Base-by-base conservation (phyloP, 306 rosid species). In the Phaseolus lunatus region DNA sequence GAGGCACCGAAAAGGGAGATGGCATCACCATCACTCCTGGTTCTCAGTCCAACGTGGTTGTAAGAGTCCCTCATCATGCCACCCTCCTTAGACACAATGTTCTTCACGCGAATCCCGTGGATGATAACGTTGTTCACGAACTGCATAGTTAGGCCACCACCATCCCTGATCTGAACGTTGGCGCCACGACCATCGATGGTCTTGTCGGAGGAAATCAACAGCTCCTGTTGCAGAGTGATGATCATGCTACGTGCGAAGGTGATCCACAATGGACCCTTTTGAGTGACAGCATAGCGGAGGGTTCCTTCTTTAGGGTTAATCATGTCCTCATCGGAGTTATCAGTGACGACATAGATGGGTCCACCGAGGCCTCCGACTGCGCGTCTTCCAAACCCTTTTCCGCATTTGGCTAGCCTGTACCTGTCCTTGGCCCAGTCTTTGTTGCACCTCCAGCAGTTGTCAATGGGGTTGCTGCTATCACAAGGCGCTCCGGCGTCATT, bases 21-120 rank as follows among this genome's bases (percentile, higher is more conserved):
- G 31, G 82, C 82, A 78, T 78, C 82, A 33, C 82, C 82, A n/a
- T 78, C 82, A n/a, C 82, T 78, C 15, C 33, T 70, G 1, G 82
- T 78, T 48, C 82, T 70, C 0, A 2, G 0, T 31, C 77, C 77
- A 23, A 9, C 2, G 16, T 78, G 82, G 13, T 78, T 5, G 53
- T 3, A 48, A 9, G 82, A 47, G 12, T 78, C 77, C 9, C 65
- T 59, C 0, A 78, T 58, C 64, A 70, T 5, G 18, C 65, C 82
- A 22, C 82, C 82, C 0, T 15, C 9, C 59, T 70, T 78, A 5
- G 71, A 1, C 1, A 14, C 7, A 2, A 78, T 59, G 24, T 78
- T 48, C 62, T 47, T 9, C 2, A 78, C 47, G 24, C 24, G 77
- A 59, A 78, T 9, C 1, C 77, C 77, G 23, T 78, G 82, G 12